Base-by-base conservation (phyloP, 345 rosid species). In the Eucalyptus pauciflora region DNA sequence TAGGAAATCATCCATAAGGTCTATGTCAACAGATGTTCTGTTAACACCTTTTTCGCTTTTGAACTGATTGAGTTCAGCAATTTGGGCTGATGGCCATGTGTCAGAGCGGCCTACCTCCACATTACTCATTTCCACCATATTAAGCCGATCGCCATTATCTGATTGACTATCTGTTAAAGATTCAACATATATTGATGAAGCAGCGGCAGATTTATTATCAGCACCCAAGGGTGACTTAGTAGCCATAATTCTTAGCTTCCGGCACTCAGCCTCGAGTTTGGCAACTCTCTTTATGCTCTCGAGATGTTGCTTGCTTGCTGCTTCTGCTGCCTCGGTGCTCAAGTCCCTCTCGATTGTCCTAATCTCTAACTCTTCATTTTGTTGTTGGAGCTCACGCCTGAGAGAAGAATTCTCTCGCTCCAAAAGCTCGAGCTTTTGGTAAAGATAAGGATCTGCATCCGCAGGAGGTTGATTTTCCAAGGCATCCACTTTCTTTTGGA, bases 1-100 rank as follows among this genome's bases (percentile, higher is more conserved):
- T 86, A 97, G 97, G 90, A 97, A 97, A 93, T 97, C 99, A 92
- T 95, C 98, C 98, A 97, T 97, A 81, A 96, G 96, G 92, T 94
- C 95, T 87, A 95, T 93, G 89, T 95, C 95, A 87, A 91, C 80
- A 58, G 95, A 91, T 50, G 95, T 93, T 64, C 91, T 92, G 87
- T 89, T 87, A 80, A 88, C 86, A 56, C 86, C 86, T 87, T 92
- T 95, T 45, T 93, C 95, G n/a, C 91, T 89, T 89, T 91, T 95
- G 89, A 93, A 92, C 87, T 91, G 95, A 92, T 88, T 93, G 64
- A 94, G 92, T 88, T 93, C 96, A 79, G 89, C 85, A 86, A 90
- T 90, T 50, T 94, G 87, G 60, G 95, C 94, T 7, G 94, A 93
- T 79, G 97, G 93, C 92, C 95, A 93, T 22, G 94, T 94, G 85